Evolutionary conservation across 2,329 filamentous ascomycete genomes (phyloP).

Genomic region (Biscogniauxia mediterranea): DNA sequence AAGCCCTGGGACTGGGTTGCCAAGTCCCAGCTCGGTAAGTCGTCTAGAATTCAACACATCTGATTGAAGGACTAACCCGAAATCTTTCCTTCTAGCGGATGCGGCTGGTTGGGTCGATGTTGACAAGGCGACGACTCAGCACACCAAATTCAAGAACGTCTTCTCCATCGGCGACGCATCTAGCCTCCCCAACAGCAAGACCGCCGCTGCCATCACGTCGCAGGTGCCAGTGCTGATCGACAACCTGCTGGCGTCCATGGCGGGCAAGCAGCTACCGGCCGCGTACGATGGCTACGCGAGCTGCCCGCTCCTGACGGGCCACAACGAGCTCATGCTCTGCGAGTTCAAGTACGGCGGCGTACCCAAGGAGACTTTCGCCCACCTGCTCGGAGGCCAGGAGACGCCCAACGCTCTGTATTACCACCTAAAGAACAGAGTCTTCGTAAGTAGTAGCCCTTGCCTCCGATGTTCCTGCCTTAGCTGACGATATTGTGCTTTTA

Average conservation of each 20-base stretch:
- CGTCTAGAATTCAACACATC: neutral
- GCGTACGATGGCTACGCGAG: conserved; percentile 45
- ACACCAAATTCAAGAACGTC: conserved; percentile 38
- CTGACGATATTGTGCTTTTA: conserved; percentile 10
- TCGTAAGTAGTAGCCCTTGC: conserved; percentile 32
- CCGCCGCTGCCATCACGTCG: conserved; percentile 43
- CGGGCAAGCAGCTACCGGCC: conserved; percentile 33
- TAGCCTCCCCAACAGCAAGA: conserved; percentile 42
- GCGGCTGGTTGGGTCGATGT: conserved; percentile 35
- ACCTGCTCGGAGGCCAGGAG: conserved; percentile 37
- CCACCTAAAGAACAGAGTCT: conserved; percentile 46
- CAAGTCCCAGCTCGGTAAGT: conserved; percentile 37
- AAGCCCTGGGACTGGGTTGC: conserved; percentile 35
- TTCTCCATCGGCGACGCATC: conserved; percentile 41
- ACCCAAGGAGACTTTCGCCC: conserved; percentile 44
- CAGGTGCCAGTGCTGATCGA: conserved; percentile 43
- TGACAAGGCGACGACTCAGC: conserved; percentile 34
- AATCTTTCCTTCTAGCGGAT: conserved; percentile 49
- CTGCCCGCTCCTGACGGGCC: conserved; percentile 44
- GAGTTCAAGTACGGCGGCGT: conserved; percentile 48
- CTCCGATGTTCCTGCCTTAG: neutral
- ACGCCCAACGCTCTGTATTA: conserved; percentile 39
- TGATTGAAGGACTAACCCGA: conserved; percentile 39
- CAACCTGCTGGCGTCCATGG: conserved; percentile 38
- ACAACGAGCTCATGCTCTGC: conserved; percentile 45